Evolutionary conservation across 345 rosid species (phyloP).

Genomic region (Brassica carinata): DNA sequence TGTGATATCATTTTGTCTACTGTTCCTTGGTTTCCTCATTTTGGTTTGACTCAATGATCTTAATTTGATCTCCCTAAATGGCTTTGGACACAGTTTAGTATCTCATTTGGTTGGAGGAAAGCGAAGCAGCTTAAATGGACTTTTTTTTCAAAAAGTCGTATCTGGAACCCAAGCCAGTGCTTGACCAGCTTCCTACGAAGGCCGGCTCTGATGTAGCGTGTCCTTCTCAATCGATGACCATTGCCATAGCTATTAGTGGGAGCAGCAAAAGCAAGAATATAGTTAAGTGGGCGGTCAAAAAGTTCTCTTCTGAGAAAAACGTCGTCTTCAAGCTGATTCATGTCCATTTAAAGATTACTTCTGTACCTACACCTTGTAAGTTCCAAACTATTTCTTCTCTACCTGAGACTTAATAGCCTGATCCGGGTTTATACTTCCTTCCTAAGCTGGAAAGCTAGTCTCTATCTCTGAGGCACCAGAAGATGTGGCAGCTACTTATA

Average conservation of each 20-base stretch:
- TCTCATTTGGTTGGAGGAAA: not conserved
- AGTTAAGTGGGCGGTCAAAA: conserved; percentile 55
- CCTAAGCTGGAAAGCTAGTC: conserved; percentile 55
- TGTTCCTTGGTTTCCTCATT: not conserved
- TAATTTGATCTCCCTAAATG: not conserved
- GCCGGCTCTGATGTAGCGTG: conserved; percentile 12
- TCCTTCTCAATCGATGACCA: conserved; percentile 24
- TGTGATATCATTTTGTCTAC: not conserved
- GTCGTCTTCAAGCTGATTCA: conserved; percentile 63
- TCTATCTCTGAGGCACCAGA: conserved; percentile 73
- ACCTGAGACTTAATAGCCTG: not conserved
- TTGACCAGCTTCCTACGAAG: not conserved
- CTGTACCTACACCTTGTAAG: conserved; percentile 86
- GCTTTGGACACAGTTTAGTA: not conserved
- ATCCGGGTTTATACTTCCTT: conserved; percentile 8
- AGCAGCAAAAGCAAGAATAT: conserved; percentile 53
- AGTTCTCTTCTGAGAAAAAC: conserved; percentile 53
- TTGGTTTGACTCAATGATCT: conserved; percentile 9
- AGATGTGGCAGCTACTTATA: conserved; percentile 70
- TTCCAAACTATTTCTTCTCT: not conserved
- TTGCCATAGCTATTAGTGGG: conserved; percentile 73
- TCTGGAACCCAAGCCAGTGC: not conserved
- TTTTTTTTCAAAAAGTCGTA: conserved; percentile 5
- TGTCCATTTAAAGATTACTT: conserved; percentile 54
- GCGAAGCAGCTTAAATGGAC: conserved; percentile 13